Conservation (phyloP, 2,329 filamentous ascomycete species). For the Hypoxylon rubiginosum region DNA sequence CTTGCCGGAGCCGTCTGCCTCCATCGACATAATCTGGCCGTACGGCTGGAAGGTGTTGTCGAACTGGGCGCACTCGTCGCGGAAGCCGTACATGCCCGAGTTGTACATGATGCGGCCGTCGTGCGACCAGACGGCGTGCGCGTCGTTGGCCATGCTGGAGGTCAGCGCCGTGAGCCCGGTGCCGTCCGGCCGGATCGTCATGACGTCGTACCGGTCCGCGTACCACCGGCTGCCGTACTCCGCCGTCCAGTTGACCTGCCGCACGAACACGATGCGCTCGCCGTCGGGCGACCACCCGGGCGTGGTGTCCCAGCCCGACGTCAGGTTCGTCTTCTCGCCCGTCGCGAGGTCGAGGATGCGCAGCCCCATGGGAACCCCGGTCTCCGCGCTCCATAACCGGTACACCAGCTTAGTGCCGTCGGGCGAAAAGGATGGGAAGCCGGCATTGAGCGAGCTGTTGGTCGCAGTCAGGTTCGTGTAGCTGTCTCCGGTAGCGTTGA, state of each 20-base stretch:
- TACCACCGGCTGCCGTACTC: slow-evolving; percentile 15
- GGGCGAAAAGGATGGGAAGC: slow-evolving; percentile 57
- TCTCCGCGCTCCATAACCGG: slow-evolving; percentile 43
- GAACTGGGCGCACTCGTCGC: slow-evolving; percentile 57
- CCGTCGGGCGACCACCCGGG: slow-evolving; percentile 57
- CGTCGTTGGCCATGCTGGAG: slow-evolving; percentile 56
- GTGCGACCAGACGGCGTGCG: slow-evolving; percentile 59
- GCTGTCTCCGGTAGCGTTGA: slow-evolving; percentile 10
- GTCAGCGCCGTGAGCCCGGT: slow-evolving; percentile 54
- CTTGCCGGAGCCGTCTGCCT: slow-evolving; percentile 56
- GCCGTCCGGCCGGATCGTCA: slow-evolving; percentile 58
- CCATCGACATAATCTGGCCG: slow-evolving; percentile 60
- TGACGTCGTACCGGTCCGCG: slow-evolving; percentile 53
- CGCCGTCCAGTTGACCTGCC: slow-evolving; percentile 6
- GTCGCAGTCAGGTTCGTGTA: slow-evolving; percentile 51
- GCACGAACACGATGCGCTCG: slow-evolving; percentile 24
- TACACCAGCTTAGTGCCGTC: slow-evolving; percentile 56
- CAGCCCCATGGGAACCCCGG: slow-evolving; percentile 48
- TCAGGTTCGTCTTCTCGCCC: slow-evolving; percentile 48
- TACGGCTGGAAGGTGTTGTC: slow-evolving; percentile 62
- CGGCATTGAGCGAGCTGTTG: slow-evolving; percentile 52
- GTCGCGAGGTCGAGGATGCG: slow-evolving; percentile 51
- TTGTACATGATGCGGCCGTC: slow-evolving; percentile 59
- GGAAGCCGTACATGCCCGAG: slow-evolving; percentile 60
- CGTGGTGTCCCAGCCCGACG: slow-evolving; percentile 56